These are phyloP conservation scores for Cicer cuneatum DNA, from an alignment of 306 rosid genomes.

Conservation along the genomic window DNA sequence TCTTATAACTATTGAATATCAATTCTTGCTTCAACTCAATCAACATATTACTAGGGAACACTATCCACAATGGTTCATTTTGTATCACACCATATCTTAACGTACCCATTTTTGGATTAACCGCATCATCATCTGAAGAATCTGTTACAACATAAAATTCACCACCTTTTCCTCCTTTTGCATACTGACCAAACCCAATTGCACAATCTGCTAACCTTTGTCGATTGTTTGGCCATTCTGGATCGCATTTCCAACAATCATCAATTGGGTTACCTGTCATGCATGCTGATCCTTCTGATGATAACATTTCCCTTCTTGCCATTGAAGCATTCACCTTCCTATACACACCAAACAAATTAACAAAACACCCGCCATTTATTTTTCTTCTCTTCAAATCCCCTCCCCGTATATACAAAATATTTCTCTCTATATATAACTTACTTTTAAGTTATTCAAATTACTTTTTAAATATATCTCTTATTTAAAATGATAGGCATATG, in stretches of 20 bases:
- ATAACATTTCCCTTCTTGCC: slow-evolving; percentile 70
- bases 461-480: too few species aligned
- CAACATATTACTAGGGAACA: slow-evolving; percentile 88
- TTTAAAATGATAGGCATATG: too few species aligned
- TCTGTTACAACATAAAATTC: slow-evolving; percentile 83
- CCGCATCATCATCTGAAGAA: slow-evolving; percentile 80
- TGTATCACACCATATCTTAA: slow-evolving; percentile 85
- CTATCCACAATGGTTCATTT: slow-evolving; percentile 82
- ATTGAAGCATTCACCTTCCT: slow-evolving; percentile 92
- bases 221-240: slow-evolving; percentile 86
- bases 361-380: too few species aligned
- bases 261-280: slow-evolving; percentile 92
- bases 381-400: too few species aligned
- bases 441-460: too few species aligned
- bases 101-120: slow-evolving; percentile 80
- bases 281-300: slow-evolving; percentile 56
- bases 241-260: slow-evolving; percentile 99
- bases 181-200: slow-evolving; percentile 97
- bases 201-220: slow-evolving; percentile 89
- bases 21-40: slow-evolving; percentile 87
- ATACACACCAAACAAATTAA: slow-evolving; percentile 7
- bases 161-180: slow-evolving; percentile 88
- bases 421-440: too few species aligned
- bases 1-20: slow-evolving; percentile 86
- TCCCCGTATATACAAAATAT: too few species aligned